phyloP scores from a whole-genome alignment of 2,329 filamentous ascomycete genomes.

The Microdochium trichocladiopsis region DNA sequence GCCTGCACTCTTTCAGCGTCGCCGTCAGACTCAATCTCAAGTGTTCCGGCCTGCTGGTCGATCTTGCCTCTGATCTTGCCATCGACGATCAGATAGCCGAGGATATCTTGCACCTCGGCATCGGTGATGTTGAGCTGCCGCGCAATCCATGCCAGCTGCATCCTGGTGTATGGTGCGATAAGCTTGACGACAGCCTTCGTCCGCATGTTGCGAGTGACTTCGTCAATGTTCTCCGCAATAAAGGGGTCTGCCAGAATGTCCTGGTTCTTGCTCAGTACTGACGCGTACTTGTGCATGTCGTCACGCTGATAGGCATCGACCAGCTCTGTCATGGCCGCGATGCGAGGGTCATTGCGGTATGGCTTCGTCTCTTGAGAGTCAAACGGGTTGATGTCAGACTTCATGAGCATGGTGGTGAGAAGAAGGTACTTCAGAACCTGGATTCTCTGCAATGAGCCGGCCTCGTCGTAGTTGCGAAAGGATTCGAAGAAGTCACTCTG shows the following conservation, averaged over 20 bases:
- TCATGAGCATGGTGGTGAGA: slow-evolving; percentile 96
- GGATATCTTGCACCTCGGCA: slow-evolving; percentile 85
- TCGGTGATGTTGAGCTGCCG: slow-evolving; percentile 85
- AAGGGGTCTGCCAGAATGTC: slow-evolving; percentile 89
- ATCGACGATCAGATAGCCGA: slow-evolving; percentile 91
- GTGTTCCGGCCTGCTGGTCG: slow-evolving; percentile 77
- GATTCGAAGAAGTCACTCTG: slow-evolving; percentile 98
- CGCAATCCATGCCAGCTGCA: slow-evolving; percentile 82
- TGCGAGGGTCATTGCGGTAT: slow-evolving; percentile 91
- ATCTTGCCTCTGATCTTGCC: slow-evolving; percentile 82
- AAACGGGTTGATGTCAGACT: slow-evolving; percentile 96
- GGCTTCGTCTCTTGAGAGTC: slow-evolving; percentile 98
- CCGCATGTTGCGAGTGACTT: slow-evolving; percentile 96
- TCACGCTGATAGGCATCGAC: slow-evolving; percentile 96
- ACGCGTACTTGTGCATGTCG: slow-evolving; percentile 87
- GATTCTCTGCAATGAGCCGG: slow-evolving; percentile 89
- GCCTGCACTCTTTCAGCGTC: slow-evolving; percentile 70
- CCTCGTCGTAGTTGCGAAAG: slow-evolving; percentile 98
- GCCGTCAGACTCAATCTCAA: slow-evolving; percentile 69
- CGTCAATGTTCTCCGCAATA: slow-evolving; percentile 98
- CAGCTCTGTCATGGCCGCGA: slow-evolving; percentile 93
- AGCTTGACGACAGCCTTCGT: slow-evolving; percentile 92
- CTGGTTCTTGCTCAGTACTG: slow-evolving; percentile 76
- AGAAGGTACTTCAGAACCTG: slow-evolving; percentile 97
- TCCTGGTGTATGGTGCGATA: slow-evolving; percentile 89